Percentiles rank a stretch among this genome's conserved stretches.
Conservation (phyloP, 2,329 filamentous ascomycete genomes). For the Hypomyces rosellus region DNA sequence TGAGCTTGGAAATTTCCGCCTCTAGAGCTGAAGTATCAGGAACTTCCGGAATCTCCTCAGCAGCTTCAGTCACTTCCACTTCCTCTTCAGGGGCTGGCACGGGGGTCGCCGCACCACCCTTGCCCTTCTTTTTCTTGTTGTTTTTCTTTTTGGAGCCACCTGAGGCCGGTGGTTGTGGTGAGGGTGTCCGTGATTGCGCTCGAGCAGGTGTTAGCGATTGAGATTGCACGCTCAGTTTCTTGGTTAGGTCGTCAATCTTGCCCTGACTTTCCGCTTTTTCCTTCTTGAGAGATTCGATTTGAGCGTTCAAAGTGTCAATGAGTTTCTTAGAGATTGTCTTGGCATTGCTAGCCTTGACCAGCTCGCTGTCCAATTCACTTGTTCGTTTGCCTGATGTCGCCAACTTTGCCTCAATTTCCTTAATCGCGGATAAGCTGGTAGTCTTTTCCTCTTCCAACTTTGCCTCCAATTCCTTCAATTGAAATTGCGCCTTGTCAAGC, state of each 20-base stretch:
- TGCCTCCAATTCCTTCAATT: conserved; percentile 39
- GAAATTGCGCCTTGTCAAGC: conserved; percentile 36
- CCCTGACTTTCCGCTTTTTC: conserved; percentile 26
- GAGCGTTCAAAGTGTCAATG: conserved; percentile 30
- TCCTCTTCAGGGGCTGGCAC: conserved; percentile 20
- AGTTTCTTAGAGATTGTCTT: conserved; percentile 37
- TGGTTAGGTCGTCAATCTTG: conserved; percentile 35
- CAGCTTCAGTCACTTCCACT: conserved; percentile 26
- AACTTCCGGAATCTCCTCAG: conserved; percentile 29
- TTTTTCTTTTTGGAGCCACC: conserved; percentile 55
- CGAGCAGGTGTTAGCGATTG: conserved; percentile 16
- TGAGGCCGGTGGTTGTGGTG: conserved; percentile 19
- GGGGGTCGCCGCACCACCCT: conserved; percentile 39
- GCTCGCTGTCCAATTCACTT: conserved; percentile 34
- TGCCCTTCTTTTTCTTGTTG: conserved; percentile 89
- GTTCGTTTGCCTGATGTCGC: conserved; percentile 28
- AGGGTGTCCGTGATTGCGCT: conserved; percentile 18
- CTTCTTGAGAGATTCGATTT: conserved; percentile 30
- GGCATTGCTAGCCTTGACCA: conserved; percentile 33
- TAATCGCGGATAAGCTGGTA: conserved; percentile 24
- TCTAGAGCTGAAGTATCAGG: conserved; percentile 34
- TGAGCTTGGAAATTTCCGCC: conserved; percentile 44
- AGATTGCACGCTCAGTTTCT: conserved; percentile 34
- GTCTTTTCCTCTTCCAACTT: conserved; percentile 29
- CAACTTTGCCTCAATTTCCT: conserved; percentile 32